Percentiles rank a stretch among this genome's conserved stretches.
Conservation (phyloP, 2,329 filamentous ascomycete genomes). For the Ceratocystis cacaofunesta region DNA sequence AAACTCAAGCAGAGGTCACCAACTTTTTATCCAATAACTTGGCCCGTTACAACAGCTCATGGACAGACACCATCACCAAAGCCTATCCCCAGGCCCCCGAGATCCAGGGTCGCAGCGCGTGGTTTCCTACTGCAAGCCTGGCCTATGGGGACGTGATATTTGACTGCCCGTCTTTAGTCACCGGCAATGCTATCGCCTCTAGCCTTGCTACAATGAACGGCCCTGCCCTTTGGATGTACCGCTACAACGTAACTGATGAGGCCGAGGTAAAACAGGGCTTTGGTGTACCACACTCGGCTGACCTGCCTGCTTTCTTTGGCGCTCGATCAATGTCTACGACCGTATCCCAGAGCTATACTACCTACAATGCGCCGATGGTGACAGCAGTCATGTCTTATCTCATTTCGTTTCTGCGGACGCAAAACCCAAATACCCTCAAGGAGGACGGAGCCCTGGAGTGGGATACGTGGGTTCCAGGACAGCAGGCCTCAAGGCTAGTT, state of each 20-base stretch:
- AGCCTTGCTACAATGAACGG: conserved; percentile 16
- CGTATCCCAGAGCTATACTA: conserved; percentile 27
- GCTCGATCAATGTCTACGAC: conserved; percentile 22
- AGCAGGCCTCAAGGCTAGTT: conserved; percentile 22
- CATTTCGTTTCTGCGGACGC: conserved; percentile 32
- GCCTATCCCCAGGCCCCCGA: conserved; percentile 27
- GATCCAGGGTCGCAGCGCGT: conserved; percentile 28
- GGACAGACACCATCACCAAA: conserved; percentile 25
- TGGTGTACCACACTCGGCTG: conserved; percentile 35
- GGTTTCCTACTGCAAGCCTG: conserved; percentile 29
- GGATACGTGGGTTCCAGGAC: conserved; percentile 26
- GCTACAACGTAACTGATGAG: conserved; percentile 33
- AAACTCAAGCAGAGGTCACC: conserved; percentile 24
- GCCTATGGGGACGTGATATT: conserved; percentile 35
- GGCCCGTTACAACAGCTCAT: conserved; percentile 27
- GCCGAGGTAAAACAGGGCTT: conserved; percentile 26
- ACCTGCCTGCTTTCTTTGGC: conserved; percentile 35
- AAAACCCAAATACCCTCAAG: conserved; percentile 31
- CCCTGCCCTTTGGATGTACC: conserved; percentile 31
- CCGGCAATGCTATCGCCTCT: conserved; percentile 22
- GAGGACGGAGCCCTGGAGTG: conserved; percentile 27
- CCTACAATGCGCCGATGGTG: conserved; percentile 32
- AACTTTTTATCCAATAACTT: conserved; percentile 34
- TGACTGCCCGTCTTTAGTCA: conserved; percentile 29
- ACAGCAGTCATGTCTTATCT: conserved; percentile 36